Evolutionary conservation across 352 stramenopile genomes (phyloP).

Genomic region (Lagenidium sp.): DNA sequence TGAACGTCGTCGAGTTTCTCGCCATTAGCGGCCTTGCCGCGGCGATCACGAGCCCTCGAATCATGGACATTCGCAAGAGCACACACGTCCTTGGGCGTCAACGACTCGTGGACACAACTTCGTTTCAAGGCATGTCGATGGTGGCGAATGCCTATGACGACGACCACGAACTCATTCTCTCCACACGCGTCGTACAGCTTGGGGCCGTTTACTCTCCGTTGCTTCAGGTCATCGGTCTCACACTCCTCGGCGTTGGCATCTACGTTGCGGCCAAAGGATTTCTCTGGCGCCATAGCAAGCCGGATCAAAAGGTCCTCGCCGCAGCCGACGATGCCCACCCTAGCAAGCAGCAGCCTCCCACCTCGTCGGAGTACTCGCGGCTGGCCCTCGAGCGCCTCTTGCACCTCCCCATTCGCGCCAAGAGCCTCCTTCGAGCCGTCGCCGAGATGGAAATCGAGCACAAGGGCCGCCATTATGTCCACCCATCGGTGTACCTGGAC

Average conservation of each 20-base stretch:
- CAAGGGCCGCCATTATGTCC: background rate
- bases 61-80: background rate
- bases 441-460: background rate
- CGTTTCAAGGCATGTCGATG: background rate
- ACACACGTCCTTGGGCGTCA: background rate
- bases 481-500: background rate
- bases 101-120: background rate
- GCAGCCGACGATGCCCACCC: background rate
- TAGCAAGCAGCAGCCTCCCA: background rate
- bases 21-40: background rate
- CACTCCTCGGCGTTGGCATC: no score
- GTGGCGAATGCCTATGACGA: background rate
- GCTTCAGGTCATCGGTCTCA: background rate
- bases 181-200: background rate
- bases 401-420: background rate
- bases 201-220: background rate
- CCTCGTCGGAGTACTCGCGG: background rate
- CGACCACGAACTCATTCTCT: background rate
- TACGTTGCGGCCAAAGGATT: background rate
- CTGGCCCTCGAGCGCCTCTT: background rate
- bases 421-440: background rate
- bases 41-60: no score
- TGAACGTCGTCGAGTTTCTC: background rate
- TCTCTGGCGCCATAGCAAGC: background rate
- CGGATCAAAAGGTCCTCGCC: background rate